These are phyloP conservation scores for Nicotiana rustica DNA, from an alignment of 305 asterid species.

Conservation along the genomic window DNA sequence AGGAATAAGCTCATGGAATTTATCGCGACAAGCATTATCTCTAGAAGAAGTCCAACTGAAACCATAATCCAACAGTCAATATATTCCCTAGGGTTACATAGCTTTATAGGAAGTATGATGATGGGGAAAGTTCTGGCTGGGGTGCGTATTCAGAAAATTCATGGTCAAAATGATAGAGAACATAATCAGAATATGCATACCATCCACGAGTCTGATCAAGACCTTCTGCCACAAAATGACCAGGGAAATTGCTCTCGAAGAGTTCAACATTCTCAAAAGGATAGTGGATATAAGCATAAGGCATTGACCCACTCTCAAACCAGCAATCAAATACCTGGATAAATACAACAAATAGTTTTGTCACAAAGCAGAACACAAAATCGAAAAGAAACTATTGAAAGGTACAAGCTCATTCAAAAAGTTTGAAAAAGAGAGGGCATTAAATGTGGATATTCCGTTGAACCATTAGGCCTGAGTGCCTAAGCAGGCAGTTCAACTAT, in stretches of 20 bases:
- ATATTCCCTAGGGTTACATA: neutral
- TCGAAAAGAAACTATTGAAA: slow-evolving; percentile 10
- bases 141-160: neutral
- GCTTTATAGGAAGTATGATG: neutral
- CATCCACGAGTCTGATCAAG: slow-evolving; percentile 99
- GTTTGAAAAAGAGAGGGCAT: neutral
- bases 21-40: neutral
- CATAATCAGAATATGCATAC: slow-evolving; percentile 43
- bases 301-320: slow-evolving; percentile 99
- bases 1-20: neutral
- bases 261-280: slow-evolving; percentile 93
- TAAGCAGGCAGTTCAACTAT: neutral
- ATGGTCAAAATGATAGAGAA: neutral
- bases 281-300: slow-evolving; percentile 95
- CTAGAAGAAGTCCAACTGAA: neutral
- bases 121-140: neutral
- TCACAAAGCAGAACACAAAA: slow-evolving; percentile 9
- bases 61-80: neutral
- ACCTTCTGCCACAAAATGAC: slow-evolving; percentile 99
- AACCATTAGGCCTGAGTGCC: slow-evolving; percentile 7
- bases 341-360: slow-evolving; percentile 7
- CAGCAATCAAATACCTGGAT: slow-evolving; percentile 87
- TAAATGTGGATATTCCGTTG: neutral
- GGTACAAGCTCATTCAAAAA: neutral
- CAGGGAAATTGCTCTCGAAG: slow-evolving; percentile 92